phyloP scores from a whole-genome alignment of 352 stramenopile species.

The Thalassiosira oceanica region DNA sequence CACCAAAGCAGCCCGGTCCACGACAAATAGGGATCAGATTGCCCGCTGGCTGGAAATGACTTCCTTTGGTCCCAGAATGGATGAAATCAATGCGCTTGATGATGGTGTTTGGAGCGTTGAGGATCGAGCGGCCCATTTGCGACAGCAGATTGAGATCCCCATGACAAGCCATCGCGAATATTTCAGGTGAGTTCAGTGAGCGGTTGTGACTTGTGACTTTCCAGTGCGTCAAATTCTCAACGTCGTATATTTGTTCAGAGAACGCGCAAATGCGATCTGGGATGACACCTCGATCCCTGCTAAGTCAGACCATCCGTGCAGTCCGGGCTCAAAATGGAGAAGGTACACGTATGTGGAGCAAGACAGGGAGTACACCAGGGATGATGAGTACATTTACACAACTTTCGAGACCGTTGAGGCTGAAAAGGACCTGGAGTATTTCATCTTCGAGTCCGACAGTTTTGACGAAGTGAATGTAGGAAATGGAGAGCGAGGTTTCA shows the following conservation, averaged over 20 bases:
- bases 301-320: slow-evolving; percentile 50
- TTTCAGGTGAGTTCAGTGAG: no score
- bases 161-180: slow-evolving; percentile 44
- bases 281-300: slow-evolving; percentile 16
- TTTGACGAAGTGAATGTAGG: neutral
- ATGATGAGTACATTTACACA: slow-evolving; percentile 4
- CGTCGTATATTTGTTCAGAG: no score
- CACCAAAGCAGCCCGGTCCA: slow-evolving; percentile 23
- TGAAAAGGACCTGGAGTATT: slow-evolving; percentile 21
- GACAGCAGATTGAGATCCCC: slow-evolving; percentile 32
- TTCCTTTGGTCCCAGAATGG: slow-evolving; percentile 53
- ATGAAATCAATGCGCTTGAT: slow-evolving; percentile 40
- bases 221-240: no score
- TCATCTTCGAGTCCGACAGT: slow-evolving; percentile 44
- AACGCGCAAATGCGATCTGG: slow-evolving; percentile 29
- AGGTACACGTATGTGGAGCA: slow-evolving; percentile 38
- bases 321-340: slow-evolving; percentile 39
- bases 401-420: slow-evolving; percentile 41
- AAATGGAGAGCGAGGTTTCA: slow-evolving; percentile 11
- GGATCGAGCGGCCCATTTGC: slow-evolving; percentile 19
- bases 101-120: slow-evolving; percentile 11
- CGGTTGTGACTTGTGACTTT: no score
- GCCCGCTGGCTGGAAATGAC: slow-evolving; percentile 60
- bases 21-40: slow-evolving; percentile 28
- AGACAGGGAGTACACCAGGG: slow-evolving; percentile 17